Evolutionary conservation across 106 monocot genomes (phyloP).

Genomic region (Vanilla planifolia): DNA sequence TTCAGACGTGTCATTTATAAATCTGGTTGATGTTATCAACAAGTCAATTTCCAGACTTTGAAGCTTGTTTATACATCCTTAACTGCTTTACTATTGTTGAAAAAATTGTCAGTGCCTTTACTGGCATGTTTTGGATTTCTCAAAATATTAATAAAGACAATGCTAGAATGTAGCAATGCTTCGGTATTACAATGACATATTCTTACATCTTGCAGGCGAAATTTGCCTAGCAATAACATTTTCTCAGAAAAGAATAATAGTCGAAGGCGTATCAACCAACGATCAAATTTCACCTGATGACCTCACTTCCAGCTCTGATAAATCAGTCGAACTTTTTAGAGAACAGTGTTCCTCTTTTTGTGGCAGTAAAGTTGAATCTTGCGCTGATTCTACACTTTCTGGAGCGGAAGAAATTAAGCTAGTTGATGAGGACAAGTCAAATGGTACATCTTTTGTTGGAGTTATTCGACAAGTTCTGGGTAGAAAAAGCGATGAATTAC

Average conservation of each 20-base stretch:
- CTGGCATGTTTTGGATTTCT: no score
- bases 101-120: no score
- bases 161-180: no score
- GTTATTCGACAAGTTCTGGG: slow-evolving; percentile 21
- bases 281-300: slow-evolving; percentile 11
- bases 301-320: slow-evolving; percentile 20
- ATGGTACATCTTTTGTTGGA: slow-evolving; percentile 29
- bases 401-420: slow-evolving; percentile 19
- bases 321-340: slow-evolving; percentile 14
- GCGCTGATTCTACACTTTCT: not conserved
- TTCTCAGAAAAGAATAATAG: slow-evolving; percentile 21
- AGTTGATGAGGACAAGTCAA: slow-evolving; percentile 28
- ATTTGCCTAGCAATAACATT: slow-evolving; percentile 52
- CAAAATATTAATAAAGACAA: no score
- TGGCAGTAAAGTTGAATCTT: slow-evolving; percentile 12
- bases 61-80: no score
- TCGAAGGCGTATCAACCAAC: slow-evolving; percentile 10
- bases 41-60: no score
- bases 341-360: slow-evolving; percentile 18
- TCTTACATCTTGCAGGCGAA: slow-evolving; percentile 59
- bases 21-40: no score
- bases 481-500: slow-evolving; percentile 14
- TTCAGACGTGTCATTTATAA: no score
- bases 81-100: no score
- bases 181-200: no score